A percentile compares a stretch with the other conserved stretches of the same genome.
These are phyloP conservation scores for Aquilaria agallochum DNA, from an alignment of 441 rosid species.

Conservation along the genomic window DNA sequence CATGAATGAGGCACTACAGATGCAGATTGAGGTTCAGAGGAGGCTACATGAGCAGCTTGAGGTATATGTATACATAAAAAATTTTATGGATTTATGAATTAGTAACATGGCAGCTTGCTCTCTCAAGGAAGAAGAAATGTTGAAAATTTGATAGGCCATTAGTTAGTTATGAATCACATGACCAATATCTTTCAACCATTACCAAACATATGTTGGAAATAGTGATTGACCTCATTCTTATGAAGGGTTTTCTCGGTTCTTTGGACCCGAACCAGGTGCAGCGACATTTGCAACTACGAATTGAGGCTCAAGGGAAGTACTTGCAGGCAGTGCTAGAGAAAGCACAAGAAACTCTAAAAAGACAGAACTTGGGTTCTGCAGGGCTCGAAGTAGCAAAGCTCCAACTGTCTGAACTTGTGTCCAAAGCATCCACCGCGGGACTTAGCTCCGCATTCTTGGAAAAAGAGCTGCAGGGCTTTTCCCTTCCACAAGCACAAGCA, in stretches of 20 bases:
- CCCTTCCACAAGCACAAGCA: conserved; percentile 49
- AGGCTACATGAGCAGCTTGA: conserved; percentile 96
- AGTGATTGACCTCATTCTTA: too few species aligned
- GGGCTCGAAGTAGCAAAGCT: conserved; percentile 68
- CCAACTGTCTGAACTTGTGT: conserved; percentile 70
- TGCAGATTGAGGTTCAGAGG: conserved; percentile 98
- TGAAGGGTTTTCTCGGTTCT: too few species aligned
- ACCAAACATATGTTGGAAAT: too few species aligned
- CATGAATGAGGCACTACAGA: conserved; percentile 77
- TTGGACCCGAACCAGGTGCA: conserved; percentile 54
- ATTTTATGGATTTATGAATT: too few species aligned
- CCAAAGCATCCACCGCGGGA: conserved; percentile 81
- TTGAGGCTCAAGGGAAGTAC: conserved; percentile 84
- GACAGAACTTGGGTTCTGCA: conserved; percentile 52
- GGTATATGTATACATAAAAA: conserved; percentile 31
- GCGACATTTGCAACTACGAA: conserved; percentile 68
- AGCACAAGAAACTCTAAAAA: conserved; percentile 73
- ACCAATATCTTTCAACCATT: too few species aligned
- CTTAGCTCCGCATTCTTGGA: conserved; percentile 66
- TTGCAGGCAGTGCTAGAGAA: conserved; percentile 73
- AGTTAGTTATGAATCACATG: too few species aligned
- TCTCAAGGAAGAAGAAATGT: too few species aligned
- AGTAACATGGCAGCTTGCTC: too few species aligned
- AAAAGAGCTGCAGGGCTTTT: conserved; percentile 66
- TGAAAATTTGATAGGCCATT: too few species aligned